phyloP scores from a whole-genome alignment of 2,329 filamentous ascomycete species.

The Fusarium pininemorale region DNA sequence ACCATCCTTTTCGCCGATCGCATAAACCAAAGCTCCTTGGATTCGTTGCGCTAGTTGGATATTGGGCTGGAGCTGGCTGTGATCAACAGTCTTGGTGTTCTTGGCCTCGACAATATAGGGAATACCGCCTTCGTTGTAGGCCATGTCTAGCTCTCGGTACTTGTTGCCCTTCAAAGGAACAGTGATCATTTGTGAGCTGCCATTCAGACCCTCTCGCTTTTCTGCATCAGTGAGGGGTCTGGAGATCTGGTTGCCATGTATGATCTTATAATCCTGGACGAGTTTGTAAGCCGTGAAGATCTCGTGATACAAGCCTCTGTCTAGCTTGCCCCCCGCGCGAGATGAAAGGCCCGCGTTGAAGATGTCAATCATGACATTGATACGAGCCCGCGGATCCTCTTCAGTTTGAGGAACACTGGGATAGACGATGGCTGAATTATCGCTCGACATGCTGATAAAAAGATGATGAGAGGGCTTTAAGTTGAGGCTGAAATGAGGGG shows the following conservation, averaged over 20 bases:
- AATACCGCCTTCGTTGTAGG: not conserved
- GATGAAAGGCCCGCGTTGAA: not conserved
- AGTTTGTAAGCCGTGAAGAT: not conserved
- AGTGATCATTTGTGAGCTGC: not conserved
- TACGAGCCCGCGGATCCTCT: not conserved
- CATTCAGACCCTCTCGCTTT: accelerated
- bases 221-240: accelerated
- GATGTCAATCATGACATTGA: not conserved
- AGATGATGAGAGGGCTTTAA: too few relatives aligned
- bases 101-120: not conserved
- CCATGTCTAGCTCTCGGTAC: not conserved
- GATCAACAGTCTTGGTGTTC: not conserved
- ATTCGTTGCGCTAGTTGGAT: accelerated
- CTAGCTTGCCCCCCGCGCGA: not conserved
- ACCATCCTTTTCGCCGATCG: not conserved
- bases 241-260: accelerated
- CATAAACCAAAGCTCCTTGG: not conserved
- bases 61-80: not conserved
- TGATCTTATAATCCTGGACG: not conserved
- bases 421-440: not conserved
- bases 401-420: not conserved
- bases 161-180: not conserved
- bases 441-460: not conserved
- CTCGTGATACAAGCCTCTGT: not conserved
- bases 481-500: not conserved